Evolutionary conservation across 2,329 filamentous ascomycete genomes (phyloP), one percentile per base, ranked within the genome.

Genomic region (Alternaria consortialis): DNA sequence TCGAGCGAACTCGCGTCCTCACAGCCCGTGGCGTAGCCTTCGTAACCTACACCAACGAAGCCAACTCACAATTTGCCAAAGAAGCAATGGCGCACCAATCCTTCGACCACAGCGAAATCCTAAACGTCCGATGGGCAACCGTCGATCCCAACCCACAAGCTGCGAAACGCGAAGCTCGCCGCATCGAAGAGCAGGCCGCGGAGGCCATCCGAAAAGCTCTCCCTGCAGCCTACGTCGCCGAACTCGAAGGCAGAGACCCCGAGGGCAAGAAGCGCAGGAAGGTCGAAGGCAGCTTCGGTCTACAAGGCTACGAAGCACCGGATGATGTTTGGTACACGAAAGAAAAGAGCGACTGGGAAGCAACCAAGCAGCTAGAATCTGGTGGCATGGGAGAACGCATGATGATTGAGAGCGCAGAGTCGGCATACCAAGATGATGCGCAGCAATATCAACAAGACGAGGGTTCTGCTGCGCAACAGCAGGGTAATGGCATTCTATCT

Each of bases 111-210:
- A 90, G 88, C 64, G 95, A 99, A 80, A 90, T 97, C 23, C 82
- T 99, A 27, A 99, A 99, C 78, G 94, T 99, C 48, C 87, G 96
- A 65, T 99, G 95, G 95, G 95, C 95, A 42, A 99, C 95, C 0
- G 91, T 93, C 7, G 95, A 99, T 75, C 95, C 95, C 1, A 99
- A 99, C 70, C 95, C 95, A 0, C 90, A 95, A 83, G 93, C 94
- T 2, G 93, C 97, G 78, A 96, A 96, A 66, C 87, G 96, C 62
- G 95, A 99, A 80, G 94, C 91, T 3, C 86, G 91, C 39, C 86
- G 90, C 40, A 90, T 99, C 62, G 95, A 99, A 76, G 95, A 99
- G 75, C 95, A 99, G 78, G 95, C 95, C 2, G 95, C 95, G 0
- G 95, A 97, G 73, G 96, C 95, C 1, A 93, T 99, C 58, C 85